Percentiles rank a stretch among this genome's conserved stretches.
These are phyloP conservation scores for Lumnitzera littorea DNA, from an alignment of 345 rosid species.

Conservation along the genomic window DNA sequence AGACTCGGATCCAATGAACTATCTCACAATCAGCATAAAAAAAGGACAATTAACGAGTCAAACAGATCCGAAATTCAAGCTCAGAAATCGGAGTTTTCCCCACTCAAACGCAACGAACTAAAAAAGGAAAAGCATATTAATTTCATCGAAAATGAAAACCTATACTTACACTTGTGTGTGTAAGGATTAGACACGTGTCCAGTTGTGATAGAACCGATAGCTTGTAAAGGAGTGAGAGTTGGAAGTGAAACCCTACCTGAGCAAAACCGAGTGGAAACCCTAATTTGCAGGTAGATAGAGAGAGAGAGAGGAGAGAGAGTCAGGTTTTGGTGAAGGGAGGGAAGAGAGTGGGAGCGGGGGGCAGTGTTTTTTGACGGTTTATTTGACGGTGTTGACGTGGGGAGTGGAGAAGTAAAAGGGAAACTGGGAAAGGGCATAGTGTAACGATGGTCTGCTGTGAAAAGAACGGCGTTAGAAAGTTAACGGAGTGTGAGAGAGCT, in stretches of 20 bases:
- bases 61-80: conserved; percentile 55
- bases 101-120: conserved; percentile 12
- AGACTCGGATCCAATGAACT: conserved; percentile 21
- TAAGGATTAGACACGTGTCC: background rate
- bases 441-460: no score
- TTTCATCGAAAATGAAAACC: background rate
- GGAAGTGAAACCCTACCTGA: conserved; percentile 12
- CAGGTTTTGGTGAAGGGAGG: background rate
- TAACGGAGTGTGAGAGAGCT: no score
- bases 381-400: no score
- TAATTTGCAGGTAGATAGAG: conserved; percentile 17
- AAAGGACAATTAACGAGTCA: conserved; percentile 16
- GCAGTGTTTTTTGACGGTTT: background rate
- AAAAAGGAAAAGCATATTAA: background rate
- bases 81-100: conserved; percentile 9
- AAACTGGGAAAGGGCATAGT: no score
- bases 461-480: no score
- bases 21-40: conserved; percentile 23
- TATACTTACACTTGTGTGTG: background rate
- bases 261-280: no score
- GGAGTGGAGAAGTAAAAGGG: no score
- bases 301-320: conserved; percentile 14
- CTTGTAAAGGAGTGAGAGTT: conserved; percentile 8
- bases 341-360: background rate
- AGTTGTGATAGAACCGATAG: background rate